These are phyloP conservation scores for Penicillium cinerascens DNA, from an alignment of 495 filamentous ascomycete species.

Conservation along the genomic window DNA sequence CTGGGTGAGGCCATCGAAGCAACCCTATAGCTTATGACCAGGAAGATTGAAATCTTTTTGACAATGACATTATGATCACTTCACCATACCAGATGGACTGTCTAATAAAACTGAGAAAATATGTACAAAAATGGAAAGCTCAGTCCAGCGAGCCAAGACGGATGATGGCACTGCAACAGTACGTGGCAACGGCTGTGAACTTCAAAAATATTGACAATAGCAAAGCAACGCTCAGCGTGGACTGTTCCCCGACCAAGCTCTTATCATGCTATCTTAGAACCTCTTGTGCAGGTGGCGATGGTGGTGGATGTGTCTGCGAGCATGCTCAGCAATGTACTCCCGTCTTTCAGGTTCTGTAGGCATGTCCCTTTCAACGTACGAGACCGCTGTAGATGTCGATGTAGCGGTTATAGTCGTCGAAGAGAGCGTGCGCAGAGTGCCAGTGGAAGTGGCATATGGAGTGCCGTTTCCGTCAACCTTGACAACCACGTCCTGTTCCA, in stretches of 20 bases:
- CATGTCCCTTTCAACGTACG: constrained; percentile 24
- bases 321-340: constrained; percentile 10
- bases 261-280: constrained; percentile 6
- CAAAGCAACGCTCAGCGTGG: constrained; percentile 14
- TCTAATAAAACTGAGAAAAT: constrained; percentile 8
- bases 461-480: constrained; percentile 26
- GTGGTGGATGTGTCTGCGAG: constrained; percentile 21
- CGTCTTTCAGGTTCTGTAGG: constrained; percentile 12
- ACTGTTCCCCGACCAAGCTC: not conserved
- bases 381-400: constrained; percentile 24
- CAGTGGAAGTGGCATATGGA: constrained; percentile 25
- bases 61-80: constrained; percentile 21
- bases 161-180: constrained; percentile 3
- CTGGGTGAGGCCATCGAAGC: not conserved
- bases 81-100: constrained; percentile 5
- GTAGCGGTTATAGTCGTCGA: constrained; percentile 12
- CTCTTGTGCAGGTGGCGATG: constrained; percentile 24
- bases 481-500: constrained; percentile 38
- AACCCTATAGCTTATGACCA: constrained; percentile 11
- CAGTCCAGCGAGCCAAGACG: constrained; percentile 8
- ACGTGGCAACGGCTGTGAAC: not conserved
- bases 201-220: not conserved
- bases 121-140: constrained; percentile 22
- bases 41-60: constrained; percentile 16
- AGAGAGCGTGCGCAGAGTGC: constrained; percentile 19